Evolutionary conservation across 768 basidiomycete genomes (phyloP), one percentile per base, ranked within the genome.

Genomic region (Rhizopogon sp.): DNA sequence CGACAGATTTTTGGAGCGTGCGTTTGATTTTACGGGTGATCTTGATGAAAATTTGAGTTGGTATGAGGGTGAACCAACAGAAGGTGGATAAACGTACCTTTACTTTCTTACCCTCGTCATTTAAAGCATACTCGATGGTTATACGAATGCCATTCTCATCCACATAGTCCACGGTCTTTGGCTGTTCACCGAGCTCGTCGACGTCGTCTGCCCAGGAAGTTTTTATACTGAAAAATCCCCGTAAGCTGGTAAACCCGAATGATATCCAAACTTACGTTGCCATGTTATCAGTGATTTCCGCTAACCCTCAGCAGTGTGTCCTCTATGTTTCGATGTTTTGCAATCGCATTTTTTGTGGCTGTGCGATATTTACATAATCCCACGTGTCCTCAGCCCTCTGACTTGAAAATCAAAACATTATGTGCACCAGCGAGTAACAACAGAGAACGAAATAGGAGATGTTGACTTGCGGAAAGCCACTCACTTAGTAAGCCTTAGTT

Each of bases 21-120:
- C 94, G 83, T 71, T 87, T 89, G 66, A 88, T 93, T 62, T 84
- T 85, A 57, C 91, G 83, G 16, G 90, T 97, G 55, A 93, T 85
- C 93, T 95, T 59, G 11, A 39, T 20, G 20, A 5, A 11, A 11
- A 5, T 3, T 13, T 37, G 5, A 13, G 35, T 37, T 25, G 25
- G 25, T 25, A 25, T 25, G 25, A 4, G 35, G 35, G 35, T 10
- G 2, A 22, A 49, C 33, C 5, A 13, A 13, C 20, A 6, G 46
- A 9, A n/a, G 46, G 45, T 31, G 20, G 53, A n/a, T 37, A 31
- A 42, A 60, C 76, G 40, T 60, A 90, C 94, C 78, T 98, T 99
- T 68, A 98, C 84, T 68, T 90, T 93, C 74, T 94, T 93, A 6
- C 93, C 96, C 29, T 95, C 87, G 35, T 98, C 96, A 62, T 98